A percentile compares a stretch with the other conserved stretches of the same genome.
Conservation (phyloP, 192 early-diverging fungal species). For the Podila epigama region DNA sequence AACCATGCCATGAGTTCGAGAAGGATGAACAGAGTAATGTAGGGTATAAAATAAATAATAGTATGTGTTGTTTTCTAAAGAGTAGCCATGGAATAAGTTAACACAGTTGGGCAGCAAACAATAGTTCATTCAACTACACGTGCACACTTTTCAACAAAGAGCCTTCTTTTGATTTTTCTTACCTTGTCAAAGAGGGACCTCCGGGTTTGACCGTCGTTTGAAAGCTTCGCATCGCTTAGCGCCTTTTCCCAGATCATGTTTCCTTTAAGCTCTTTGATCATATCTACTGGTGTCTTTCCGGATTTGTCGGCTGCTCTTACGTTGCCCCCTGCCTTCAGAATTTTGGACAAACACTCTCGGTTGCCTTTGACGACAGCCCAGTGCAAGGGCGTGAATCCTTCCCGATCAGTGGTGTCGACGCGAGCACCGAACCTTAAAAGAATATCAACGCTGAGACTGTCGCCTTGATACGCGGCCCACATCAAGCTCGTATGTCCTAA, state of each 20-base stretch:
- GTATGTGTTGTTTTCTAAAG: conserved; percentile 67
- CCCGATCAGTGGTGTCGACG: conserved; percentile 71
- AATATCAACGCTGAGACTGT: conserved; percentile 71
- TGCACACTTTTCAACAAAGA: background rate
- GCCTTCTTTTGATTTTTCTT: background rate
- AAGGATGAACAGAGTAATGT: conserved; percentile 64
- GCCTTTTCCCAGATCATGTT: conserved; percentile 58
- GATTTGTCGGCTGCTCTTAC: conserved; percentile 68
- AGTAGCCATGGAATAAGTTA: background rate
- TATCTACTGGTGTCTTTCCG: conserved; percentile 85
- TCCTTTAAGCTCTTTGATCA: conserved; percentile 70
- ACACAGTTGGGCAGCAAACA: background rate
- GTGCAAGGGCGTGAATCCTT: conserved; percentile 86
- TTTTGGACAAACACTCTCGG: conserved; percentile 61
- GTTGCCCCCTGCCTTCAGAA: conserved; percentile 80
- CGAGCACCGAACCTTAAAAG: conserved; percentile 76
- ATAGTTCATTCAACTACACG: background rate
- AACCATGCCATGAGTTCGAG: conserved; percentile 67
- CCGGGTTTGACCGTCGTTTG: conserved; percentile 29
- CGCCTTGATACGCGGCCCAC: conserved; percentile 94
- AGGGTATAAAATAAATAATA: conserved; percentile 75
- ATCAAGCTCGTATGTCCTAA: conserved; percentile 89
- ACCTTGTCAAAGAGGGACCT: conserved; percentile 50
- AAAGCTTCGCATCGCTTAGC: conserved; percentile 49
- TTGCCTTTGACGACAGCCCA: conserved; percentile 82